A percentile compares a stretch with the other conserved stretches of the same genome.
These are phyloP conservation scores for Monosporascus ibericus DNA, from an alignment of 2,329 filamentous ascomycete genomes.

Conservation along the genomic window DNA sequence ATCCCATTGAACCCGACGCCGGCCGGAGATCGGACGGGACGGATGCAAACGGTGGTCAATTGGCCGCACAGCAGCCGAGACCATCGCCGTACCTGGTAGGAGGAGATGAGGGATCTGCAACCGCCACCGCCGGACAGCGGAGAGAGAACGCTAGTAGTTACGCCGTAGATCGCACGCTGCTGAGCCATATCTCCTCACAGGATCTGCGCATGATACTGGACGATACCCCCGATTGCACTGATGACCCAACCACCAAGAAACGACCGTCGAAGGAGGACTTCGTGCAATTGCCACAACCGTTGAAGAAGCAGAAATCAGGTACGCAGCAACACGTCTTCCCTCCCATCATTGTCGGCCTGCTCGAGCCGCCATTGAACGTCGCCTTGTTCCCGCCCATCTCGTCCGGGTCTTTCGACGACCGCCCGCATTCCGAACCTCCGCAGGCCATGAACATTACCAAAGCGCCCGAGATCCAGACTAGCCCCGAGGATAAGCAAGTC, in stretches of 20 bases:
- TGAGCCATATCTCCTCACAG: conserved; percentile 32
- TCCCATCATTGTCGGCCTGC: conserved; percentile 59
- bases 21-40: conserved; percentile 33
- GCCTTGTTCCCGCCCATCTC: conserved; percentile 59
- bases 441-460: conserved; percentile 34
- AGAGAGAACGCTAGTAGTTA: conserved; percentile 15
- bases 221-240: conserved; percentile 34
- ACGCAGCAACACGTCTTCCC: conserved; percentile 51
- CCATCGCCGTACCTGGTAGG: conserved; percentile 20
- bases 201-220: conserved; percentile 41
- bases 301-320: conserved; percentile 56
- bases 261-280: conserved; percentile 56
- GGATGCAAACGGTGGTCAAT: conserved; percentile 19
- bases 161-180: conserved; percentile 17
- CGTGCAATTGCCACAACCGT: conserved; percentile 56
- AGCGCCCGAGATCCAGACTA: conserved; percentile 19
- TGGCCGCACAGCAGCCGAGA: conserved; percentile 23
- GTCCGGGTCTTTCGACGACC: conserved; percentile 47
- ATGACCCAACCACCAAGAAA: conserved; percentile 48
- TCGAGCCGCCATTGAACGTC: conserved; percentile 55
- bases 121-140: conserved; percentile 10
- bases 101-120: conserved; percentile 18
- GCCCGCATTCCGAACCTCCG: conserved; percentile 33
- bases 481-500: conserved; percentile 18
- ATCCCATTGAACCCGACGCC: conserved; percentile 45